These are phyloP conservation scores for Herpetospermum pedunculosum DNA, from an alignment of 306 rosid genomes.

Conservation along the genomic window DNA sequence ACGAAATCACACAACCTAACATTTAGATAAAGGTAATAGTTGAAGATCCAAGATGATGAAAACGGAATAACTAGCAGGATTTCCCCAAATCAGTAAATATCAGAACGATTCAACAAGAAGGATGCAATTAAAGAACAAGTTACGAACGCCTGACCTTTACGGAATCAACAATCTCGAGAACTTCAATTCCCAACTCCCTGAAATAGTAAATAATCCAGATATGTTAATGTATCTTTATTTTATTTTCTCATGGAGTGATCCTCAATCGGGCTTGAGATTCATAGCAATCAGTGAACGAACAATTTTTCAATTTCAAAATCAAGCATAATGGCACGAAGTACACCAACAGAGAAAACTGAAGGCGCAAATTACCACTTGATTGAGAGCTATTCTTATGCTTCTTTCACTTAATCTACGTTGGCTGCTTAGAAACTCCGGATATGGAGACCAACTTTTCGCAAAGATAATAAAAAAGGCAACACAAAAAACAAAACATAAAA, in stretches of 20 bases:
- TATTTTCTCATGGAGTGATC: too few species aligned
- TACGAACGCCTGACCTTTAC: slow-evolving; percentile 42
- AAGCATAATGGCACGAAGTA: neutral
- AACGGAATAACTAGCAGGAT: neutral
- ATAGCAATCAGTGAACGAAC: neutral
- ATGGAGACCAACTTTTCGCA: neutral
- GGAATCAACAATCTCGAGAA: slow-evolving; percentile 26
- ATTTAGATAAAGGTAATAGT: too few species aligned
- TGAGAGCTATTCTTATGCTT: slow-evolving; percentile 39
- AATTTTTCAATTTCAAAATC: neutral
- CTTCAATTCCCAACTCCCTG: slow-evolving; percentile 45
- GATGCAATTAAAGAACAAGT: neutral
- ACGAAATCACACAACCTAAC: too few species aligned
- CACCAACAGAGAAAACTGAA: neutral
- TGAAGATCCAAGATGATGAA: too few species aligned
- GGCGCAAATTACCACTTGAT: slow-evolving; percentile 38
- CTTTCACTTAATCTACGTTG: slow-evolving; percentile 30
- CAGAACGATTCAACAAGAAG: neutral
- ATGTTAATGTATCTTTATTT: neutral
- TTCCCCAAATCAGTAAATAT: too few species aligned
- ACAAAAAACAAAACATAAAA: too few species aligned
- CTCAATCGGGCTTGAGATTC: neutral
- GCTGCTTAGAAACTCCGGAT: neutral
- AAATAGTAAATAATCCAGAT: slow-evolving; percentile 2
- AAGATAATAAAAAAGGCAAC: too few species aligned